phyloP scores from a whole-genome alignment of 257 asterid genomes.

The Craterostigma plantagineum region DNA sequence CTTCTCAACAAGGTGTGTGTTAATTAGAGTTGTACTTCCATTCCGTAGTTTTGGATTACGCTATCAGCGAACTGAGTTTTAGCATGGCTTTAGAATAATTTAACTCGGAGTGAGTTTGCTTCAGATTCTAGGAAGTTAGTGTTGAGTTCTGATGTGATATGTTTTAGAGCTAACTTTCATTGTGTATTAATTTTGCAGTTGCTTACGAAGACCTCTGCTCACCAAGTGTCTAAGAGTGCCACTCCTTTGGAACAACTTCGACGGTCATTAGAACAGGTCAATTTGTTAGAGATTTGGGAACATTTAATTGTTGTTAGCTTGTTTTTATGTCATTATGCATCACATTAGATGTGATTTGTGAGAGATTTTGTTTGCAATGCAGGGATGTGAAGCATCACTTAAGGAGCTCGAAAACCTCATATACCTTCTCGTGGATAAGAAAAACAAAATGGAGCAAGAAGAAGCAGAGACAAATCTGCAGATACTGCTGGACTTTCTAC shows the following conservation, averaged over 20 bases:
- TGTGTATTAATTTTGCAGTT: not conserved
- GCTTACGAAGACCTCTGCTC: conserved; percentile 1
- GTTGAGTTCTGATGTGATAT: too few relatives aligned
- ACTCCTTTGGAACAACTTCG: conserved; percentile 5
- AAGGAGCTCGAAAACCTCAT: conserved; percentile 66
- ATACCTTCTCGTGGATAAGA: conserved; percentile 64
- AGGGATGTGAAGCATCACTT: conserved; percentile 78
- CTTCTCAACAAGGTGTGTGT: too few relatives aligned
- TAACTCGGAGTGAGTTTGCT: too few relatives aligned
- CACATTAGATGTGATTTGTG: too few relatives aligned
- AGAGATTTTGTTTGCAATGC: conserved; percentile 2
- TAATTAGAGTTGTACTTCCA: too few relatives aligned
- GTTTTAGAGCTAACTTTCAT: too few relatives aligned
- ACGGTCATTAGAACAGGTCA: conserved; percentile 1
- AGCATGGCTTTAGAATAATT: too few relatives aligned
- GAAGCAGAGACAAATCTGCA: conserved; percentile 80
- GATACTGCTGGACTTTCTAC: conserved; percentile 61
- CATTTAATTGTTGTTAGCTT: not conserved
- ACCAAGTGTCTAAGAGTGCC: not conserved
- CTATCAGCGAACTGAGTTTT: too few relatives aligned
- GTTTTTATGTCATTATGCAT: too few relatives aligned
- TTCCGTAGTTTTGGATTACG: too few relatives aligned
- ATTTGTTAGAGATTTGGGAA: not conserved
- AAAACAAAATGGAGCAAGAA: conserved; percentile 83
- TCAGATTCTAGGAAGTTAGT: too few relatives aligned